Percentiles rank a stretch among this genome's conserved stretches.
These are phyloP conservation scores for Dryas alaskensis DNA, from an alignment of 306 rosid species.

Conservation along the genomic window DNA sequence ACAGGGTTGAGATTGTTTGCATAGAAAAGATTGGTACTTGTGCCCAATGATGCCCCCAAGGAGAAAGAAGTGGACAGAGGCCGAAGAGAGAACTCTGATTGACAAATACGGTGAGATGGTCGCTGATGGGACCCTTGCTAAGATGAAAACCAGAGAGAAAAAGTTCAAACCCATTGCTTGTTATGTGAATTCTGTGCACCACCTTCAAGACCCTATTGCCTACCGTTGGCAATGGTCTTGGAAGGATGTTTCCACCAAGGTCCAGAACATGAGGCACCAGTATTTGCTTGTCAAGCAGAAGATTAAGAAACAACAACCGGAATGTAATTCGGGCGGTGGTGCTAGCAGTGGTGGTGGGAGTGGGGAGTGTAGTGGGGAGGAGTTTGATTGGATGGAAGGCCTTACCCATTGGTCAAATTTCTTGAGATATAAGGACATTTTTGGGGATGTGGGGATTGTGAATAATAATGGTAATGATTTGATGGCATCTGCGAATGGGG, in stretches of 20 bases:
- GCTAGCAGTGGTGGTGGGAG: slow-evolving; percentile 25
- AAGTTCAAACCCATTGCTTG: slow-evolving; percentile 86
- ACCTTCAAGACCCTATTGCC: slow-evolving; percentile 61
- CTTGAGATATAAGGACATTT: slow-evolving; percentile 89
- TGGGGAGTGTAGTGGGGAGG: slow-evolving; percentile 55
- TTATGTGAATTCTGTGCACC: slow-evolving; percentile 76
- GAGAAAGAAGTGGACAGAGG: slow-evolving; percentile 98
- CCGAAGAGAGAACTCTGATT: slow-evolving; percentile 89
- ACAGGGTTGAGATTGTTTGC: slow-evolving; percentile 30
- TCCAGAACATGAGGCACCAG: slow-evolving; percentile 98
- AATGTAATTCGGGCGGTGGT: slow-evolving; percentile 26
- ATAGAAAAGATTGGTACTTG: slow-evolving; percentile 7
- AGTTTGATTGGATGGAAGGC: slow-evolving; percentile 92
- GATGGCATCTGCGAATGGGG: slow-evolving; percentile 40
- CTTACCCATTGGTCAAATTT: slow-evolving; percentile 87
- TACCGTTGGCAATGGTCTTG: slow-evolving; percentile 96
- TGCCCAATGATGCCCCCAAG: slow-evolving; percentile 65
- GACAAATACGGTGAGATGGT: slow-evolving; percentile 86
- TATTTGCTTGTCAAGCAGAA: slow-evolving; percentile 92
- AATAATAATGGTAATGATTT: slow-evolving; percentile 49
- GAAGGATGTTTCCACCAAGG: slow-evolving; percentile 97
- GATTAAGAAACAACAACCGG: slow-evolving; percentile 65
- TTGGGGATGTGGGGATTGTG: slow-evolving; percentile 70
- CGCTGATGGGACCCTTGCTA: slow-evolving; percentile 70
- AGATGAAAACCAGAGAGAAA: slow-evolving; percentile 93